Percentiles rank a stretch among this genome's conserved stretches.
phyloP scores from a whole-genome alignment of 306 rosid genomes.

The Acacia melanoxylon region DNA sequence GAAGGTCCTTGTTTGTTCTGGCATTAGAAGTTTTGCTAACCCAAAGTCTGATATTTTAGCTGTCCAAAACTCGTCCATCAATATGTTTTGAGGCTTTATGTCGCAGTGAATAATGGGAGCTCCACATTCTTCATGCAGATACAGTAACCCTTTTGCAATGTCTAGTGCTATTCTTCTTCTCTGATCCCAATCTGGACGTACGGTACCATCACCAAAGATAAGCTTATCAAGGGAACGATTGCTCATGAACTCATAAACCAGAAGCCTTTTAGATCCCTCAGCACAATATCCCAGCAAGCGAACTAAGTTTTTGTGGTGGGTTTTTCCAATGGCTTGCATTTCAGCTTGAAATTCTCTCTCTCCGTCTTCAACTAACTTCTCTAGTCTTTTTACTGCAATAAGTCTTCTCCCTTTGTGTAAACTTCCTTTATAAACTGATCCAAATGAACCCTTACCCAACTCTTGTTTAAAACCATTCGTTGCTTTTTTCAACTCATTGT shows the following conservation, averaged over 20 bases:
- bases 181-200: constrained; percentile 35
- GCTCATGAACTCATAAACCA: not conserved
- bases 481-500: constrained; percentile 28
- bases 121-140: constrained; percentile 48
- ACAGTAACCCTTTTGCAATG: constrained; percentile 40
- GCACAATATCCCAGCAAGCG: no score
- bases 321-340: no score
- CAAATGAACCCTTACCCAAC: no score
- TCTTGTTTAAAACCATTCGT: no score
- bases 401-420: no score
- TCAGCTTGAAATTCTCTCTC: no score
- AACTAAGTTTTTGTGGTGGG: no score
- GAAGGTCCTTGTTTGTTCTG: constrained; percentile 44
- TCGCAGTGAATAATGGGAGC: constrained; percentile 7
- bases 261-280: not conserved
- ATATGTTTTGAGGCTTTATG: not conserved
- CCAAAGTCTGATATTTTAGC: constrained; percentile 50
- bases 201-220: constrained; percentile 22
- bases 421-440: no score
- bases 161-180: constrained; percentile 42
- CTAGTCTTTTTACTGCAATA: no score
- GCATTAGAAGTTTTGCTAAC: constrained; percentile 43
- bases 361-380: no score
- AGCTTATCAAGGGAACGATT: constrained; percentile 44
- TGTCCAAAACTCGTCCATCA: constrained; percentile 47